Evolutionary conservation across 306 rosid species (phyloP).

Genomic region (Castanopsis chinensis): DNA sequence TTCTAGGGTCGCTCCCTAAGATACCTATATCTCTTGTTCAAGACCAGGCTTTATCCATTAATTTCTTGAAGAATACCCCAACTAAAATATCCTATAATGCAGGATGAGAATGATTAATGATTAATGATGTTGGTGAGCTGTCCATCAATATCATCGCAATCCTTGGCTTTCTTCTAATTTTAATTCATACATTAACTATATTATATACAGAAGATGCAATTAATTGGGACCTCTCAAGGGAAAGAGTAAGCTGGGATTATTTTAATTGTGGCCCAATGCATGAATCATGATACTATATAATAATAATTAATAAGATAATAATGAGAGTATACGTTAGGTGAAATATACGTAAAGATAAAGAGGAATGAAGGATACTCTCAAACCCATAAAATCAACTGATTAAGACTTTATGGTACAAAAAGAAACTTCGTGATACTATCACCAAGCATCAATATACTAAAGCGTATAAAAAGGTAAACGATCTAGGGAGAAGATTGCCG

Average conservation of each 20-base stretch:
- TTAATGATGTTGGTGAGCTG: too few species aligned
- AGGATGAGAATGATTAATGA: too few species aligned
- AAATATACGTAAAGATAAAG: background rate
- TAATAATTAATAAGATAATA: too few species aligned
- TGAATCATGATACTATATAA: conserved; percentile 1
- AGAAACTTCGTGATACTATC: background rate
- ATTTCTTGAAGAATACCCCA: too few species aligned
- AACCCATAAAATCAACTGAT: background rate
- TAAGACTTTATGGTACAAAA: conserved; percentile 23
- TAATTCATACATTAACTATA: too few species aligned
- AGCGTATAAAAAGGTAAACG: background rate
- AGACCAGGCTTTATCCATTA: too few species aligned
- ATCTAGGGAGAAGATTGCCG: background rate
- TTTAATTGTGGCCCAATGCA: background rate
- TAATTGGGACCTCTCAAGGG: background rate
- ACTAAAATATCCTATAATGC: too few species aligned
- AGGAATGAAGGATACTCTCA: background rate
- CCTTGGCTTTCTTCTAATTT: too few species aligned
- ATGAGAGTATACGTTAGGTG: background rate
- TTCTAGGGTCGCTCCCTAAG: too few species aligned
- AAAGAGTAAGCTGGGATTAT: background rate
- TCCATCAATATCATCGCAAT: too few species aligned
- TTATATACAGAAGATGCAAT: too few species aligned
- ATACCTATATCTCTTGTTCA: too few species aligned
- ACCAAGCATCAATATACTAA: background rate